Conservation (phyloP, 2,329 filamentous ascomycete species). For the Xylariaceae sp. region DNA sequence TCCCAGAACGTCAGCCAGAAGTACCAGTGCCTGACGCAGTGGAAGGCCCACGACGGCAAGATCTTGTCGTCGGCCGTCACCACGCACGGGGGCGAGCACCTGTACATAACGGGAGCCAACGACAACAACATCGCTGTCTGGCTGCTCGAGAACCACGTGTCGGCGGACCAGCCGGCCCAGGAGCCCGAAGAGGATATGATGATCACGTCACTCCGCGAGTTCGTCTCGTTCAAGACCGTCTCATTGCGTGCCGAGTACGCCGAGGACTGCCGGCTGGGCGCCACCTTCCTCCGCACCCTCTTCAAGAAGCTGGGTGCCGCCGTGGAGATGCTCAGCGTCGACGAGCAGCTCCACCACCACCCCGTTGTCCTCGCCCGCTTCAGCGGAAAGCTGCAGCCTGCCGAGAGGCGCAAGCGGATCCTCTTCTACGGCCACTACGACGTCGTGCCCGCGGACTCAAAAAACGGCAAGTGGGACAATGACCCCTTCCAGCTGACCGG, state of each 20-base stretch:
- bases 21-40: conserved; percentile 70
- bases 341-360: conserved; percentile 65
- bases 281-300: conserved; percentile 79
- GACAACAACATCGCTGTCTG: conserved; percentile 86
- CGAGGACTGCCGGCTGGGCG: conserved; percentile 86
- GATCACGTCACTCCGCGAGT: conserved; percentile 69
- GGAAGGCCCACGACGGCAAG: conserved; percentile 79
- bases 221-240: conserved; percentile 86
- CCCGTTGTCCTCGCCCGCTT: conserved; percentile 93
- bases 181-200: conserved; percentile 46
- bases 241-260: conserved; percentile 80
- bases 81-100: conserved; percentile 60
- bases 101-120: conserved; percentile 92
- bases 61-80: conserved; percentile 78
- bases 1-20: conserved; percentile 61
- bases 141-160: conserved; percentile 54
- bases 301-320: conserved; percentile 89
- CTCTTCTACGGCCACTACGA: conserved; percentile 98
- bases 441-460: conserved; percentile 82
- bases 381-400: conserved; percentile 60
- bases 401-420: conserved; percentile 69
- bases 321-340: conserved; percentile 82
- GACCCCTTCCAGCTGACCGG: conserved; percentile 89
- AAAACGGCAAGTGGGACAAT: conserved; percentile 72
- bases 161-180: conserved; percentile 25